Percentiles rank a stretch among this genome's conserved stretches.
These are phyloP conservation scores for Botrytis paeoniae DNA, from an alignment of 2,329 filamentous ascomycete species.

Conservation along the genomic window DNA sequence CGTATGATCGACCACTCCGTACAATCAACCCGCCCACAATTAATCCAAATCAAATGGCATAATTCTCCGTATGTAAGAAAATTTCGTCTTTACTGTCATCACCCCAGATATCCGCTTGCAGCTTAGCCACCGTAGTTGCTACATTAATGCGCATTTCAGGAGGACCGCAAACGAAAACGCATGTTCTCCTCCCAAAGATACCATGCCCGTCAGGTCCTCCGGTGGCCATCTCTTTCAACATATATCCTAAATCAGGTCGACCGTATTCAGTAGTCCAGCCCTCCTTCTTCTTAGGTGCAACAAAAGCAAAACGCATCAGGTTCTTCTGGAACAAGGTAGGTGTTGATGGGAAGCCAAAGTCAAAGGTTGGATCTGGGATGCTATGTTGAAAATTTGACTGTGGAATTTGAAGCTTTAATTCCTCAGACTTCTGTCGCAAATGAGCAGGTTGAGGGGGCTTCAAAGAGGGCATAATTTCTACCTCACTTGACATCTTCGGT, in stretches of 20 bases:
- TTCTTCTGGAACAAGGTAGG: slow-evolving; percentile 87
- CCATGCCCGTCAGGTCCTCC: slow-evolving; percentile 64
- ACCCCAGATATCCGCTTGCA: slow-evolving; percentile 82
- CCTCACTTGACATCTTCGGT: slow-evolving; percentile 1
- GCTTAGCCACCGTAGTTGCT: slow-evolving; percentile 74
- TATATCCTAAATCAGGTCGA: slow-evolving; percentile 80
- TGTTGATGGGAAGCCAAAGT: slow-evolving; percentile 78
- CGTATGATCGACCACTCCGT: neutral
- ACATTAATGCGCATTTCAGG: slow-evolving; percentile 84
- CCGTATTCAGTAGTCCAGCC: slow-evolving; percentile 94
- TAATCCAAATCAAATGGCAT: slow-evolving; percentile 62
- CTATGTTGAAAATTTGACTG: slow-evolving; percentile 12
- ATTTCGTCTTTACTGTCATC: slow-evolving; percentile 81
- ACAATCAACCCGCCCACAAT: neutral
- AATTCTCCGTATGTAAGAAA: slow-evolving; percentile 93
- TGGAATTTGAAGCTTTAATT: slow-evolving; percentile 31
- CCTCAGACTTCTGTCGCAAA: slow-evolving; percentile 24
- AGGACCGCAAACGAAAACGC: slow-evolving; percentile 91
- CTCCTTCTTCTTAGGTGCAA: slow-evolving; percentile 66
- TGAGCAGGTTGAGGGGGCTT: slow-evolving; percentile 26
- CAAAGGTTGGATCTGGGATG: slow-evolving; percentile 49
- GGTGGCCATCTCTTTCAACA: slow-evolving; percentile 78
- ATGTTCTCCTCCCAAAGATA: slow-evolving; percentile 75
- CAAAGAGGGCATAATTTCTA: slow-evolving; percentile 8
- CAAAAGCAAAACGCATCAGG: slow-evolving; percentile 85